A percentile compares a stretch with the other conserved stretches of the same genome.
These are phyloP conservation scores for Pezicula carpinea DNA, from an alignment of 2,329 filamentous ascomycete genomes.

Conservation along the genomic window DNA sequence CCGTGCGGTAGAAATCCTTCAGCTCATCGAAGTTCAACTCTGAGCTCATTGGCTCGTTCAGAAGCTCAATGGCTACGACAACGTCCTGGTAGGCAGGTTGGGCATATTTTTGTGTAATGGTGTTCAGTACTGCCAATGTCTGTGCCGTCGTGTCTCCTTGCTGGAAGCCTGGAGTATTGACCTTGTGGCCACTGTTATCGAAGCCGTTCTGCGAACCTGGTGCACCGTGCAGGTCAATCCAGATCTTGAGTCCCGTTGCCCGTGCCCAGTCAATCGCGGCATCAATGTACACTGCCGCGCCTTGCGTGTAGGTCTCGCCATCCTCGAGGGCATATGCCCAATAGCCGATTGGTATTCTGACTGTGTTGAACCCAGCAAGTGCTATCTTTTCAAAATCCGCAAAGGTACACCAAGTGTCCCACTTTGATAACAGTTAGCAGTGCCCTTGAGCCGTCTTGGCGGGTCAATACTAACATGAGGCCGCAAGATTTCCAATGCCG, in stretches of 20 bases:
- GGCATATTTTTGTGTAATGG: constrained; percentile 54
- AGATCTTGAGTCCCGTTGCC: constrained; percentile 46
- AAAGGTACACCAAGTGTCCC: constrained; percentile 27
- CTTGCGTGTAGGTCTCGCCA: constrained; percentile 45
- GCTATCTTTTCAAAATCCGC: constrained; percentile 53
- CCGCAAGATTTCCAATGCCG: constrained; percentile 45
- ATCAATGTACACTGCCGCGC: constrained; percentile 48
- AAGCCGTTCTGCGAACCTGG: constrained; percentile 56
- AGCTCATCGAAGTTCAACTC: constrained; percentile 29
- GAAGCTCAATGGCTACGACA: constrained; percentile 50
- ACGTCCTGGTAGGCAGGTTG: constrained; percentile 49
- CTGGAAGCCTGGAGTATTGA: constrained; percentile 38
- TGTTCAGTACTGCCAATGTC: constrained; percentile 51
- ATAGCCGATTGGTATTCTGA: constrained; percentile 54
- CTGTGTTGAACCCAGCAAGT: constrained; percentile 51
- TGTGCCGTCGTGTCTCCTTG: constrained; percentile 41
- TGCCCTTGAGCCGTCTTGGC: constrained; percentile 9
- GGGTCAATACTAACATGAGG: constrained; percentile 36
- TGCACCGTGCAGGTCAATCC: constrained; percentile 54
- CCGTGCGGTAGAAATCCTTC: constrained; percentile 42
- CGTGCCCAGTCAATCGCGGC: constrained; percentile 52
- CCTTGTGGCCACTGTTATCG: constrained; percentile 54
- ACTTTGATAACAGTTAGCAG: constrained; percentile 13
- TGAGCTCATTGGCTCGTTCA: constrained; percentile 46
- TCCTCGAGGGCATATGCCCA: constrained; percentile 51